Percentiles rank a stretch among this genome's conserved stretches.
phyloP scores from a whole-genome alignment of 345 rosid genomes.

The Sapria himalayana region DNA sequence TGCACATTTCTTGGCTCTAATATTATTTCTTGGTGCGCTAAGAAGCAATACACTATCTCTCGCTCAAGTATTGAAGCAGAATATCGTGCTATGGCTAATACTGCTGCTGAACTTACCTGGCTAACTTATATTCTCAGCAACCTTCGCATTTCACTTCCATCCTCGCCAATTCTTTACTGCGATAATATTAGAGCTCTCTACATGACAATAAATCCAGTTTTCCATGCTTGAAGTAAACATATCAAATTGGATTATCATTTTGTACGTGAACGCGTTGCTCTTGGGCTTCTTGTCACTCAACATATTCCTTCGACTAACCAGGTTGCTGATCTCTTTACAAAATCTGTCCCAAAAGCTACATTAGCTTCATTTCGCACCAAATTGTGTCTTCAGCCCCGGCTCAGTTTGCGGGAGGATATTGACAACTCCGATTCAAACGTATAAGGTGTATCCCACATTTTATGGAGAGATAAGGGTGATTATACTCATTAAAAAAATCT shows the following conservation, averaged over 20 bases:
- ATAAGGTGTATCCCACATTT: no score
- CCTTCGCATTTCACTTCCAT: background rate
- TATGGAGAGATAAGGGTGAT: no score
- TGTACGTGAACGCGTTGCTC: background rate
- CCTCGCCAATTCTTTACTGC: background rate
- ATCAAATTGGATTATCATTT: constrained; percentile 2
- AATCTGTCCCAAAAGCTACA: no score
- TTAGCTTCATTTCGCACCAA: no score
- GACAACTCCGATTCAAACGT: no score
- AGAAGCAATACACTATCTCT: background rate
- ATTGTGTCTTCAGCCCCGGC: no score
- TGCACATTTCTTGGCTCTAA: background rate
- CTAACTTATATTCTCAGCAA: background rate
- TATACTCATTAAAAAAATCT: no score
- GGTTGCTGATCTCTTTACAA: constrained; percentile 1
- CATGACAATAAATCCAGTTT: background rate
- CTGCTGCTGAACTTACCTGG: background rate
- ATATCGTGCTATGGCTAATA: background rate
- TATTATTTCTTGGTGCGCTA: background rate
- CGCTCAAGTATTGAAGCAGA: background rate
- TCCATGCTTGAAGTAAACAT: constrained; percentile 4
- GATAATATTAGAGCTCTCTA: constrained; percentile 4
- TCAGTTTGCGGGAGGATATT: no score
- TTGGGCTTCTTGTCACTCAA: background rate
- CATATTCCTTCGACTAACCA: background rate